These are phyloP conservation scores for Kazachstania psychrophila DNA, from an alignment of 805 yeast genomes.

Conservation along the genomic window DNA sequence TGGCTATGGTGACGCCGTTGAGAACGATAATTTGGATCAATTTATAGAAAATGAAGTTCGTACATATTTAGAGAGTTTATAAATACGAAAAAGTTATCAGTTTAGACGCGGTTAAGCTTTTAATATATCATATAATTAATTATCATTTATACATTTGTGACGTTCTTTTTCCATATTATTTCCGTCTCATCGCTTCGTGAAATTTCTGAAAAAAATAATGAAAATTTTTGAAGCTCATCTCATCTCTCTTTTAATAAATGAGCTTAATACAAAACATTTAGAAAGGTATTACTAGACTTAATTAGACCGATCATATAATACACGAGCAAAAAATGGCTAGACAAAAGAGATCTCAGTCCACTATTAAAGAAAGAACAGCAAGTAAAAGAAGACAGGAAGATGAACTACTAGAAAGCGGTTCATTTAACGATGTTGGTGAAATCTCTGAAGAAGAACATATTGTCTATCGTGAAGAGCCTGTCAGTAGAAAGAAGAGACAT, in stretches of 20 bases:
- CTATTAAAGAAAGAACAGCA: constrained; percentile 24
- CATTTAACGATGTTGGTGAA: constrained; percentile 17
- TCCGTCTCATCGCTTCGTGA: background rate
- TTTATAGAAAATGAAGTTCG: constrained; percentile 4
- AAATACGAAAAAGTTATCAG: too few species aligned
- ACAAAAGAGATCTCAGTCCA: constrained; percentile 21
- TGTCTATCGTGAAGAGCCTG: constrained; percentile 1
- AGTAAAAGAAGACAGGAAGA: constrained; percentile 27
- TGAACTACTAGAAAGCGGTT: constrained; percentile 19
- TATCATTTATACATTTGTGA: background rate
- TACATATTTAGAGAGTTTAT: constrained; percentile 1
- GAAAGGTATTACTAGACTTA: too few species aligned
- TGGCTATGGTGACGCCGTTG: constrained; percentile 43
- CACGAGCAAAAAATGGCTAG: constrained; percentile 16
- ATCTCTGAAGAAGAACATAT: constrained; percentile 11
- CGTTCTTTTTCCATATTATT: background rate
- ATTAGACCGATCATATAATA: too few species aligned
- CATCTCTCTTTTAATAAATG: too few species aligned
- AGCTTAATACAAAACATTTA: too few species aligned
- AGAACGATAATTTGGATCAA: constrained; percentile 31
- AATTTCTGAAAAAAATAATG: background rate
- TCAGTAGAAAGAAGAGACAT: constrained; percentile 7
- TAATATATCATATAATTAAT: background rate
- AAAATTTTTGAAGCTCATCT: constrained; percentile 5
- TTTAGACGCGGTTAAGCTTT: too few species aligned